Conservation (phyloP, 768 basidiomycete species). For the Xerocomellus amylosporus region DNA sequence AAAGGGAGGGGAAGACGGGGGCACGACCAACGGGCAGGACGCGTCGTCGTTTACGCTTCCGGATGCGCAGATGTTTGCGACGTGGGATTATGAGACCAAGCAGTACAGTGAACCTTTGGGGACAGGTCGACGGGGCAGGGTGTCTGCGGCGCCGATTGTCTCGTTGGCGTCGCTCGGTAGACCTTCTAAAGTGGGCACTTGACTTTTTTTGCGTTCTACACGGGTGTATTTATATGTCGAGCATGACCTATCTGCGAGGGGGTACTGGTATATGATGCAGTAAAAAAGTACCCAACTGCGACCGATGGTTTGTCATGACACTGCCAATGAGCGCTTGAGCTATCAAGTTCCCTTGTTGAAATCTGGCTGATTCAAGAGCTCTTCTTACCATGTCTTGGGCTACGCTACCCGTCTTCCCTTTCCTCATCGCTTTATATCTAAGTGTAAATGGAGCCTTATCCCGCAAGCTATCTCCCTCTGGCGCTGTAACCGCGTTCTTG, state of each 20-base stretch:
- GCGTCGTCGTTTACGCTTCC: conserved; percentile 36
- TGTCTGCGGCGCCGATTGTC: conserved; percentile 12
- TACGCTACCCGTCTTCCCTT: conserved; percentile 40
- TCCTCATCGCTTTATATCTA: conserved; percentile 51
- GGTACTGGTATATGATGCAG: no score
- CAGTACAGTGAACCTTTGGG: conserved; percentile 38
- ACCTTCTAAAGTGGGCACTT: conserved; percentile 23
- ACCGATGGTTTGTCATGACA: no score
- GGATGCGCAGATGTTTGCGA: conserved; percentile 49
- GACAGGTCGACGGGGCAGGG: conserved; percentile 29
- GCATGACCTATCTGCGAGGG: no score
- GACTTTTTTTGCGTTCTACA: background rate
- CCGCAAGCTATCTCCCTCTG: conserved; percentile 72
- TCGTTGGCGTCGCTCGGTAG: conserved; percentile 21
- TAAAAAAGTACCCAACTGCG: no score
- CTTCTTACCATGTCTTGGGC: conserved; percentile 17
- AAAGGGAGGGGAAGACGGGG: conserved; percentile 26
- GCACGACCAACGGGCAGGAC: conserved; percentile 22
- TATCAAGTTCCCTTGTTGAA: no score
- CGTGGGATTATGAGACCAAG: conserved; percentile 50
- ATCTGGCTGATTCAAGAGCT: no score
- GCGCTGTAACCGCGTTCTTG: conserved; percentile 71
- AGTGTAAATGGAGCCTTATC: conserved; percentile 69
- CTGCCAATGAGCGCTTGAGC: no score
- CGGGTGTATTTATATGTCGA: background rate